Base-by-base conservation (phyloP, 108 stramenopile species). In the Nannochloropsis oceanica region DNA sequence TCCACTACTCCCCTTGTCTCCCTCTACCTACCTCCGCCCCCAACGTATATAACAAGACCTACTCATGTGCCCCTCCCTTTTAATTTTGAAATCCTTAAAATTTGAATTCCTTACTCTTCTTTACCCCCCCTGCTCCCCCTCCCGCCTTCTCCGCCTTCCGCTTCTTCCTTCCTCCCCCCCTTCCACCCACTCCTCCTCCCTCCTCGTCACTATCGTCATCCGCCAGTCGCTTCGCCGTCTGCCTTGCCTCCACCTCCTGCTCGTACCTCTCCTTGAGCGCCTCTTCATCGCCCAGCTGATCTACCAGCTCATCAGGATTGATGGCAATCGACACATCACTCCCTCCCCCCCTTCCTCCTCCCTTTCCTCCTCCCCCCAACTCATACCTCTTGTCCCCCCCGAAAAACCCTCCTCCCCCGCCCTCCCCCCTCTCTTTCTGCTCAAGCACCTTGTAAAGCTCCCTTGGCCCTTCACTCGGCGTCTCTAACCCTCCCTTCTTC, bases 371-470 rank as follows among this genome's bases (percentile, higher is more conserved):
- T 11, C 79, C 43, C 18, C 90, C 90, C 26, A 81, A 46, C 81
- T 89, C 27, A 26, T 79, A 81, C 46, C 90, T 90, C 43, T 46
- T 50, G 18, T 85, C 81, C 85, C 89, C 90, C 73, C 46, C 46
- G 46, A 50, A 50, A 50, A 13, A 0, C 46, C 46, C 46, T 18
- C 46, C 46, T 14, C 13, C 18, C 46, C 46, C 46, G 46, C 46
- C 13, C 46, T 14, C 13, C 18, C 46, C 46, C 18, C 46, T 18
- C 46, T 18, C 14, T 82, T 26, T 43, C 89, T 87, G 79, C 42
- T 73, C n/a, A n/a, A 91, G 79, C 80, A 91, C 91, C 85, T 90
- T 86, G 91, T 91, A 91, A 11, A 91, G 88, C 83, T 89, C 90
- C 83, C 83, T 80, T 27, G 85, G 85, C 43, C 27, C 83, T 20